Evolutionary conservation across 2,329 filamentous ascomycete species (phyloP), one percentile per base, ranked within the genome.

Genomic region (Penicillium oxalicum): DNA sequence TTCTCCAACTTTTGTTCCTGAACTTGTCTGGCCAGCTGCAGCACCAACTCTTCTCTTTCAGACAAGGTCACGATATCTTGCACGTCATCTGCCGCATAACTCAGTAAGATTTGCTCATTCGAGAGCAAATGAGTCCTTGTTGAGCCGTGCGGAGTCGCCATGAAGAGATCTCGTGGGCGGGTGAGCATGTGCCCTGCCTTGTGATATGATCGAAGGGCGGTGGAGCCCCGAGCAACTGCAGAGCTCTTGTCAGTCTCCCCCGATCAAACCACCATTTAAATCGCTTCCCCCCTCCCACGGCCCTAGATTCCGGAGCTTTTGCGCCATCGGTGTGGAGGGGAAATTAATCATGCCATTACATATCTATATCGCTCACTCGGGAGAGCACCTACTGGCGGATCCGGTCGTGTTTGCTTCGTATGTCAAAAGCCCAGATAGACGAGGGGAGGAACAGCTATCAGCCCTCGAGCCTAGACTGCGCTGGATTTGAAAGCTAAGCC

Each of bases 361-460:
- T 75, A 84, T 95, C 72, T 88, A 89, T 77, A 85, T 95, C 68
- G 90, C 89, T 79, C 91, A 95, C 75, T 90, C 87, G 72, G 91
- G 91, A 77, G 85, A 89, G 77, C 85, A 86, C 73, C 79, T 95
- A 67, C 79, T 84, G 69, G 80, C 87, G 69, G 88, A 95, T 73
- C 81, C 84, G 58, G 78, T 83, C 56, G 81, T 83, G 66, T 87
- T 91, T 71, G 77, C 80, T 60, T 86, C 84, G 86, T 89, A 76
- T 61, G 82, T 75, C 49, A 45, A 40, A 28, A 29, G n/a, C 33
- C 35, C 38, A 4, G 25, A 11, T 47, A 33, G 42, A 39, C 49
- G 47, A 42, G 47, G 47, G 49, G 48, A 50, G 32, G 26, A 44
- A 25, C 37, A 44, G 27, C 37, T 49, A 24, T 48, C 40, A 39